Evolutionary conservation across 495 filamentous ascomycete genomes (phyloP), one percentile per base, ranked within the genome.

Genomic region (Aspergillus indologenus): DNA sequence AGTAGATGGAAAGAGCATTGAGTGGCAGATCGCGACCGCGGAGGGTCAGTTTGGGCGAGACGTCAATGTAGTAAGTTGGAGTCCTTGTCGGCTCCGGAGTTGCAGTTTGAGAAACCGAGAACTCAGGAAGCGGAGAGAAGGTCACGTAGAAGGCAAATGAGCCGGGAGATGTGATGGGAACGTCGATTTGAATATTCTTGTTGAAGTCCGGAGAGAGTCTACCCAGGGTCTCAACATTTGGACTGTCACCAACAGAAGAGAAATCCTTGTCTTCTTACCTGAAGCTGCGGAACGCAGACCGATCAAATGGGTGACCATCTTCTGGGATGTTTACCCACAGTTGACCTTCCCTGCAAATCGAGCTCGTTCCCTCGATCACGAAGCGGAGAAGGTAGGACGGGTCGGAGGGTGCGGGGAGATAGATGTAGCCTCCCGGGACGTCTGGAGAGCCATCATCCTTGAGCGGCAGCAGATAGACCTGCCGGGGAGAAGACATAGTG

Each of bases 111-210:
- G 83, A 76, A 42, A 85, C 77, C 19, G 87, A 83, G 66, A 96
- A 88, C 23, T 85, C 77, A 1, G 94, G 95, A 18, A 98, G 83
- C 24, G 92, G 90, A 31, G 88, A 85, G 72, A 91, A 99, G 48
- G 92, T 94, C 24, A 89, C 91, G 73, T 97, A 99, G 79, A 94
- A 99, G 57, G 90, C 89, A 71, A 95, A 99, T 12, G 94, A 88
- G 61, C 95, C 94, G n/a, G 95, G 86, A 57, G 80, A 75, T 58
- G 85, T 75, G 64, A 99, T 87, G 3, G 90, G 87, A 46, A 99
- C 82, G 57, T 95, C 90, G 61, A 98, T 92, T 64, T 93, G 83
- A 65, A 94, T 87, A 17, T 86, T 89, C 65, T 89, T 86, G 72
- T 94, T 96, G 83, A 99, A 99, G 70, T 93, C 89, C 29, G 94